Conservation (phyloP, 2,329 filamentous ascomycete species). For the Massarina eburnea region DNA sequence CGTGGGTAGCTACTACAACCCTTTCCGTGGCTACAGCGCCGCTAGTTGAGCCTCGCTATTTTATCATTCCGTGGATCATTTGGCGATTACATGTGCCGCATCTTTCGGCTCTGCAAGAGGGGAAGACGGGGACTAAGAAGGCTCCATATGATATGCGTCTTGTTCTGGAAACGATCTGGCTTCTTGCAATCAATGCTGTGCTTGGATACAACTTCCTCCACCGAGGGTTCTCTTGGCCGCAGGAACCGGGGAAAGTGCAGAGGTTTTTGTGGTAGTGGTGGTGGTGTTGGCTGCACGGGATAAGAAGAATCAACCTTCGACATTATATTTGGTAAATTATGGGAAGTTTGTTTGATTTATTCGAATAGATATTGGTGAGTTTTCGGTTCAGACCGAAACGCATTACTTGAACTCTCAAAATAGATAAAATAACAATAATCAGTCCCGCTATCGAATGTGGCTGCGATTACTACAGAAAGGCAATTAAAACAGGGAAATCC, state of each 20-base stretch:
- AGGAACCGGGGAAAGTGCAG: conserved; percentile 63
- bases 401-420: too few relatives aligned
- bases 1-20: conserved; percentile 69
- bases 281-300: too few relatives aligned
- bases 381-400: too few relatives aligned
- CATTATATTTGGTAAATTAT: too few relatives aligned
- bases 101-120: conserved; percentile 26
- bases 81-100: conserved; percentile 79
- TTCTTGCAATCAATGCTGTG: conserved; percentile 62
- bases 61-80: conserved; percentile 92
- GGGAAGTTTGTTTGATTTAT: too few relatives aligned
- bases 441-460: too few relatives aligned
- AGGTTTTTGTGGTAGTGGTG: conserved; percentile 75
- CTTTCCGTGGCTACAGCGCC: conserved; percentile 85
- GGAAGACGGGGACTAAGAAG: not conserved
- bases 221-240: conserved; percentile 67
- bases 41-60: conserved; percentile 92
- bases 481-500: too few relatives aligned
- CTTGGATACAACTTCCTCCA: conserved; percentile 74
- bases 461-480: too few relatives aligned
- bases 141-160: conserved; percentile 44
- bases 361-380: too few relatives aligned
- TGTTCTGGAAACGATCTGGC: conserved; percentile 70
- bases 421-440: too few relatives aligned
- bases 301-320: too few relatives aligned